Base-by-base conservation (phyloP, 192 early-diverging fungal species). In the Coemansia sp. region DNA sequence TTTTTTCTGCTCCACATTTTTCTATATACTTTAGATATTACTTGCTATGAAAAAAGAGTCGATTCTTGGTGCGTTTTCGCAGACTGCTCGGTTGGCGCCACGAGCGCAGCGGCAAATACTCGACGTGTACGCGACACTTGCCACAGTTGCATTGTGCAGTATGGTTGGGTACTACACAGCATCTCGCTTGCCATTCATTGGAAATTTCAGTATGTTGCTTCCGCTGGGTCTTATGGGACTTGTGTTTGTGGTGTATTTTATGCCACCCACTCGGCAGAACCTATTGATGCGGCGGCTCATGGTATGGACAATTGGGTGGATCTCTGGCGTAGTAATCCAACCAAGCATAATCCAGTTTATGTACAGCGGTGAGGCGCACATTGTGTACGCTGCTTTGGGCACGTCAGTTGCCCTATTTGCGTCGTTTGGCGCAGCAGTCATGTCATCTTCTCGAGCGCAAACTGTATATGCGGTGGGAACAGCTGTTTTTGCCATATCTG, bases 71-170 rank as follows among this genome's bases (percentile, higher is more conserved):
- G 57, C 56, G 1, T 79, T 69, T 41, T 62, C 70, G 47, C 66
- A 72, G 25, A 70, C 64, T 0, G 54, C 66, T 0, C 50, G 47
- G 29, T 45, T 78, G 32, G n/a, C 10, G 35, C 67, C 66, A 4
- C 67, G 57, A 8, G 55, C 64, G 1, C 70, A 66, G 43, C 45
- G 45, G 23, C 66, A 79, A 51, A 52, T 79, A 15, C 49, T 62
- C 23, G 48, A 57, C 35, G 60, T 75, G 6, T 75, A 70, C 37
- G 8, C 60, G 8, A 79, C 67, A 6, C 47, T 79, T 27, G 56
- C 60, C 0, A 35, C 57, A 2, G 56, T 59, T 3, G 12, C 62
- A 21, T 56, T 54, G 32, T 58, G 38, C 60, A 56, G 66, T 47
- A 24, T 72, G 22, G 27, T 3, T 3, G 76, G 76, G 2, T 66